These are phyloP conservation scores for Steccherinum ochraceum DNA, from an alignment of 768 basidiomycete genomes.

Conservation along the genomic window DNA sequence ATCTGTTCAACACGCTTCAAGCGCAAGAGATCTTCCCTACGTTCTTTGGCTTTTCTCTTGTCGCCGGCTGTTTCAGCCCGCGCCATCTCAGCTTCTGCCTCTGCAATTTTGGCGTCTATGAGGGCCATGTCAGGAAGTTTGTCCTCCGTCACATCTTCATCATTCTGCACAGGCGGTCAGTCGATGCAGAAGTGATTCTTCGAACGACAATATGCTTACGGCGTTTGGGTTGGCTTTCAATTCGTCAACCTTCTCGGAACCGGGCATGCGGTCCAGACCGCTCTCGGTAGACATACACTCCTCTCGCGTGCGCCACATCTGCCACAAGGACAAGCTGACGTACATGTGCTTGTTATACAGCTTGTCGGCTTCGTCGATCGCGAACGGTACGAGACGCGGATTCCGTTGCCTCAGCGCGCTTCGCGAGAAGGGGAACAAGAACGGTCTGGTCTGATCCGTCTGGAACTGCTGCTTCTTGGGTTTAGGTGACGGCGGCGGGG, in stretches of 20 bases:
- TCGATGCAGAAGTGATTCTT: neutral
- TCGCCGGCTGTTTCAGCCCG: conserved; percentile 46
- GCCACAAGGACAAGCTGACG: conserved; percentile 78
- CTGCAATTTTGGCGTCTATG: conserved; percentile 68
- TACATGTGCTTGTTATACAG: conserved; percentile 90
- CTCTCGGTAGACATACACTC: conserved; percentile 94
- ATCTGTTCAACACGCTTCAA: conserved; percentile 88
- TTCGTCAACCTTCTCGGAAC: conserved; percentile 51
- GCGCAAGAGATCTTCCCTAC: conserved; percentile 77
- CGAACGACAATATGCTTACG: conserved; percentile 14
- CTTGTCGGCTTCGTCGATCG: conserved; percentile 92
- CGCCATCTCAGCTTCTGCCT: conserved; percentile 46
- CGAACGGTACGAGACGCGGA: conserved; percentile 79
- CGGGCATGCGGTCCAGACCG: conserved; percentile 77
- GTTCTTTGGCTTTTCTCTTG: conserved; percentile 56
- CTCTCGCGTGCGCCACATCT: conserved; percentile 94
- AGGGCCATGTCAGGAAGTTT: conserved; percentile 67
- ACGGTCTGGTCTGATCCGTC: conserved; percentile 91
- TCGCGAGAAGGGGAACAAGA: conserved; percentile 93
- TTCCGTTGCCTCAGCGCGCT: conserved; percentile 43
- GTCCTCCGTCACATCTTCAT: conserved; percentile 59
- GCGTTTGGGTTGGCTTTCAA: conserved; percentile 32
- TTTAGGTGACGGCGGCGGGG: conserved; percentile 78
- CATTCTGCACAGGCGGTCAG: neutral
- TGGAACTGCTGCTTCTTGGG: conserved; percentile 99